These are phyloP conservation scores for Penicillium paxilli DNA, from an alignment of 495 filamentous ascomycete genomes.

Conservation along the genomic window DNA sequence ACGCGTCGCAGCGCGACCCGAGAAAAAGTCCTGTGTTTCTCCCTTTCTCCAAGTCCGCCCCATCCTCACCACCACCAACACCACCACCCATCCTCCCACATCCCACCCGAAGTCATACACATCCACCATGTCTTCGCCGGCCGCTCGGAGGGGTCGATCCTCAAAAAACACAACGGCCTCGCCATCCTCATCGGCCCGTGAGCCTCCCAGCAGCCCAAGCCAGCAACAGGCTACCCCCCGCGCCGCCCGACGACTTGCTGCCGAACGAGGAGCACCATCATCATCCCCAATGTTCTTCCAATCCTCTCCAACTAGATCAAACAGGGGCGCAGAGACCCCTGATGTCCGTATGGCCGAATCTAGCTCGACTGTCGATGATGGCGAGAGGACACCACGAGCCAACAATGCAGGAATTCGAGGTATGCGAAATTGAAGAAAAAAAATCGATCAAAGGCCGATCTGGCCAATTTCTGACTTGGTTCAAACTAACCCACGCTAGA, in stretches of 20 bases:
- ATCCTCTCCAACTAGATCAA: constrained; percentile 67
- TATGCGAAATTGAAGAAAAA: constrained; percentile 35
- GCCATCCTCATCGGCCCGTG: constrained; percentile 42
- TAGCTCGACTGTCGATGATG: constrained; percentile 61
- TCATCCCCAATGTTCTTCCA: constrained; percentile 85
- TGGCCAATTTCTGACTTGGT: not conserved
- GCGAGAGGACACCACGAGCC: constrained; percentile 73
- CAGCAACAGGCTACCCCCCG: constrained; percentile 45
- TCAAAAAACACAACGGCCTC: constrained; percentile 43
- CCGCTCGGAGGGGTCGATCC: constrained; percentile 43
- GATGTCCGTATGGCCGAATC: constrained; percentile 52
- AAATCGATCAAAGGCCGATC: not conserved
- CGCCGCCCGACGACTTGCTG: constrained; percentile 43
- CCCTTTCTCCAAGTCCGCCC: constrained; percentile 22
- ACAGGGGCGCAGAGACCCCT: constrained; percentile 55
- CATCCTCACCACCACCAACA: constrained; percentile 9
- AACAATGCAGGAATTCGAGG: constrained; percentile 64
- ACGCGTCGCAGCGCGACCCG: constrained; percentile 35
- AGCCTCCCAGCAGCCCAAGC: constrained; percentile 41
- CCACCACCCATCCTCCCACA: constrained; percentile 3
- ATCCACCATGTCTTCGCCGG: constrained; percentile 50
- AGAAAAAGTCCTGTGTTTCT: constrained; percentile 21
- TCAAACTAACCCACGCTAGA: constrained; percentile 48
- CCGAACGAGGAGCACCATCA: constrained; percentile 45
- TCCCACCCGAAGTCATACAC: constrained; percentile 9